Conservation (phyloP, 306 rosid genomes). For the Malus orientalis region DNA sequence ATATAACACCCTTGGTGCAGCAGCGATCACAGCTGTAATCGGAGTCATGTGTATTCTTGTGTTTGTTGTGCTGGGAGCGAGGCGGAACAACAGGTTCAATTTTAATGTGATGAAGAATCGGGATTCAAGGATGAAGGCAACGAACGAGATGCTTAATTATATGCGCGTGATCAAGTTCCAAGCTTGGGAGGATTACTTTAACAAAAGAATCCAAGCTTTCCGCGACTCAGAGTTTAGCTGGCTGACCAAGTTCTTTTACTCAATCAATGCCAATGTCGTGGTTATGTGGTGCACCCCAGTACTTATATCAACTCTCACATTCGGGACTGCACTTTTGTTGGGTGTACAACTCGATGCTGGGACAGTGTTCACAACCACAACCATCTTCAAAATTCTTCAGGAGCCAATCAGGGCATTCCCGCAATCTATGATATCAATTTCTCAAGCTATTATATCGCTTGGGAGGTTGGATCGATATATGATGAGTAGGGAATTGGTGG, state of each 20-base stretch:
- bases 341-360: conserved; percentile 78
- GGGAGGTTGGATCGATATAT: conserved; percentile 75
- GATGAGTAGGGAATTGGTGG: conserved; percentile 58
- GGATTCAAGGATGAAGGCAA: conserved; percentile 88
- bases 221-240: conserved; percentile 67
- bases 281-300: conserved; percentile 77
- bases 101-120: conserved; percentile 69
- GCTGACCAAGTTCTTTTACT: conserved; percentile 77
- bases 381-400: conserved; percentile 75
- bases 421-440: conserved; percentile 78
- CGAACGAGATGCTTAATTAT: conserved; percentile 90
- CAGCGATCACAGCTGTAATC: conserved; percentile 42
- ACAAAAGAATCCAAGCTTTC: conserved; percentile 45
- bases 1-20: conserved; percentile 47
- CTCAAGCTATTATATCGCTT: conserved; percentile 87
- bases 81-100: conserved; percentile 51
- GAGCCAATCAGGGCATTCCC: conserved; percentile 94
- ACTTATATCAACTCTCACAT: conserved; percentile 64
- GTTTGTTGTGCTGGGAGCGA: conserved; percentile 37
- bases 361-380: conserved; percentile 84
- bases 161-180: conserved; percentile 97
- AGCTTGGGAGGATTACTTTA: conserved; percentile 95
- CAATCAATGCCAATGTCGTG: conserved; percentile 41
- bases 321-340: conserved; percentile 59
- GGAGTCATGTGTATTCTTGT: conserved; percentile 42